Evolutionary conservation across 2,329 filamentous ascomycete species (phyloP).

Genomic region (Fusarium clavum): DNA sequence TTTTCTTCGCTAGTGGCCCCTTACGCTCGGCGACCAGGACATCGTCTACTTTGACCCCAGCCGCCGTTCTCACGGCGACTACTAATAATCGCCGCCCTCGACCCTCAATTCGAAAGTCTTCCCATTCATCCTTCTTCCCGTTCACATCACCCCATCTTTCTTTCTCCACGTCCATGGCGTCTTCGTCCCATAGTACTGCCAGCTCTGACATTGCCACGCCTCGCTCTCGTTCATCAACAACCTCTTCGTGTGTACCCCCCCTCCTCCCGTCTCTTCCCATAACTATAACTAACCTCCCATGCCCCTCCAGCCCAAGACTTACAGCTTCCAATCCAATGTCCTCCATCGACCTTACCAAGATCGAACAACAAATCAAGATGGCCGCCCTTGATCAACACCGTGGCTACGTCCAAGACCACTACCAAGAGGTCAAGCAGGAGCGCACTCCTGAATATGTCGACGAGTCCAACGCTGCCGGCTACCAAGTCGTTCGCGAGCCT

Average conservation of each 20-base stretch:
- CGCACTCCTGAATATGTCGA: conserved; percentile 65
- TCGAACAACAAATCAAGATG: conserved; percentile 71
- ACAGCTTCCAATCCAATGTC: conserved; percentile 67
- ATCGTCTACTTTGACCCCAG: conserved; percentile 42
- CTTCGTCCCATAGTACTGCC: conserved; percentile 56
- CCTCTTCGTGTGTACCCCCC: conserved; percentile 60
- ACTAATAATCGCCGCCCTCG: conserved; percentile 48
- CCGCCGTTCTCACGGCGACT: conserved; percentile 39
- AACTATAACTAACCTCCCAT: conserved; percentile 63
- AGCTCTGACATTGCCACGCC: conserved; percentile 66
- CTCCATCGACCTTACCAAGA: conserved; percentile 65
- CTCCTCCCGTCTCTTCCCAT: conserved; percentile 54
- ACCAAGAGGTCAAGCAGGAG: conserved; percentile 66
- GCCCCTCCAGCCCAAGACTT: conserved; percentile 63
- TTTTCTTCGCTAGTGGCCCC: conserved; percentile 50
- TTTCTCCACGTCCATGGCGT: conserved; percentile 47
- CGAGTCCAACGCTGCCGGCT: conserved; percentile 65
- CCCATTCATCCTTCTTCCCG: conserved; percentile 39
- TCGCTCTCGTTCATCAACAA: conserved; percentile 59
- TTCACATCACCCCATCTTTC: conserved; percentile 44
- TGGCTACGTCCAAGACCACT: conserved; percentile 69
- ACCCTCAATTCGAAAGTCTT: conserved; percentile 42
- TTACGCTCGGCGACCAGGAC: conserved; percentile 44
- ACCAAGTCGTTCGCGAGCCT: conserved; percentile 71
- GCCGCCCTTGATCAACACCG: conserved; percentile 69